Percentiles rank a stretch among this genome's conserved stretches.
Conservation (phyloP, 2,329 filamentous ascomycete species). For the Apiospora hydei region DNA sequence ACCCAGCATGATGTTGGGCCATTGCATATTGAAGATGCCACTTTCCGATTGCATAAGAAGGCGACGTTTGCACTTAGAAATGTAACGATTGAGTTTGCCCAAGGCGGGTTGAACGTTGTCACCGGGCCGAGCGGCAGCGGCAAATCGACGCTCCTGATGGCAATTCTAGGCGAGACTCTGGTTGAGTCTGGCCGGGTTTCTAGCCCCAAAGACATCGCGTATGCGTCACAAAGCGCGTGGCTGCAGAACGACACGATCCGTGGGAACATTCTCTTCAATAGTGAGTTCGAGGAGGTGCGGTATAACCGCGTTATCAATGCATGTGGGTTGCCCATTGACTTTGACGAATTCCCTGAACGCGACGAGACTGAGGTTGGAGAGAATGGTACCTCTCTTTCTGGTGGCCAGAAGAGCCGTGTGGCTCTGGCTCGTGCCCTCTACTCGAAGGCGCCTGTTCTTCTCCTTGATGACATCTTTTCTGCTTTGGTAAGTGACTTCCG, state of each 20-base stretch:
- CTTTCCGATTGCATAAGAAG: slow-evolving; percentile 57
- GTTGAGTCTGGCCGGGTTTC: slow-evolving; percentile 56
- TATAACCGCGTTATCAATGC: slow-evolving; percentile 64
- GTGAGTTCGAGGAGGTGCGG: slow-evolving; percentile 56
- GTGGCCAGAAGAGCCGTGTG: slow-evolving; percentile 64
- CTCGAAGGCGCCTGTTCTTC: slow-evolving; percentile 60
- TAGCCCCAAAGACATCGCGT: slow-evolving; percentile 60
- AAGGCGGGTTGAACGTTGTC: slow-evolving; percentile 62
- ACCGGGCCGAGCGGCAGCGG: slow-evolving; percentile 63
- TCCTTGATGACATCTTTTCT: slow-evolving; percentile 67
- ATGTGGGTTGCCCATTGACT: slow-evolving; percentile 59
- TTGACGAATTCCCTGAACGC: slow-evolving; percentile 57
- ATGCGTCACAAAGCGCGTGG: slow-evolving; percentile 65
- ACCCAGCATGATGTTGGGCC: slow-evolving; percentile 57
- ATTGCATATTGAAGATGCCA: slow-evolving; percentile 53
- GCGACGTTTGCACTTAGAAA: slow-evolving; percentile 57
- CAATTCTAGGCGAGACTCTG: slow-evolving; percentile 63
- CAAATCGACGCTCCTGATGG: slow-evolving; percentile 62
- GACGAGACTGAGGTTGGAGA: slow-evolving; percentile 62
- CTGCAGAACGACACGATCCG: slow-evolving; percentile 63
- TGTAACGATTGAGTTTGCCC: slow-evolving; percentile 58
- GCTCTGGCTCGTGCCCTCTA: slow-evolving; percentile 65
- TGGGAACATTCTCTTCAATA: slow-evolving; percentile 63
- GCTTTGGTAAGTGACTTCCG: slow-evolving; percentile 46
- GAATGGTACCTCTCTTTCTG: slow-evolving; percentile 62